Base-by-base conservation (phyloP, 1,284 basidiomycete genomes). In the Cutaneotrichosporon curvatum region DNA sequence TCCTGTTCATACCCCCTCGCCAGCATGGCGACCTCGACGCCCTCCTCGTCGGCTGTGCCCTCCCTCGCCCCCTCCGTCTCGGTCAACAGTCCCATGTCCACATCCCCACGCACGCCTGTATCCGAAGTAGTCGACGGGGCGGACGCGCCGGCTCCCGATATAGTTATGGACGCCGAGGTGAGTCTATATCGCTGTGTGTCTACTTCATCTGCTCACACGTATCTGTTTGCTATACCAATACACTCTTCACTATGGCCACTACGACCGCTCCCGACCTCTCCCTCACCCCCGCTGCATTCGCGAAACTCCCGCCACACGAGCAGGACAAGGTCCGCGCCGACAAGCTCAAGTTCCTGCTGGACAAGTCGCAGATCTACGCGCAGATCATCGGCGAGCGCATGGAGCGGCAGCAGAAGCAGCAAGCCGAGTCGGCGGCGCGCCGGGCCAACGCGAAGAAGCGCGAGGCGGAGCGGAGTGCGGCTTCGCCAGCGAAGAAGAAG, bases 331-430 rank as follows among this genome's bases (percentile, higher is more conserved):
- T 59, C 14, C 58, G 66, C 20, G 61, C 62, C 11, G 41, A 51
- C 9, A 57, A 62, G 6, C 57, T 70, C 15, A 54, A 46, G 9
- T 67, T 65, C 54, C 50, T 73, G 25, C 57, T 71, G 12, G 65
- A 72, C 43, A 70, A 73, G 48, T 73, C 72, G 1, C 59, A 61
- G 3, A 65, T 73, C 44, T 73, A 73, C 48, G 70, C 72, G 42
- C 67, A 67, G 46, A 67, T 72, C 44, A 68, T 73, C 21, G 65
- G 67, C 5, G 71, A 73, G 37, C 63, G 71, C 11, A 73, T 73
- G 72, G 70, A 65, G 36, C 48, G 67, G 7, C 72, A 73, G 47
- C 68, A 69, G 33, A 68, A 67, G 46, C 51, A 46, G 2, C 61
- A 67, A 42, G 63, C 66, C 0, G 66, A 72, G 41, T 63, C 65